Percentiles rank a stretch among this genome's conserved stretches.
Evolutionary conservation across 768 basidiomycete genomes (phyloP).

Genomic region (Agaricus subrufescens): DNA sequence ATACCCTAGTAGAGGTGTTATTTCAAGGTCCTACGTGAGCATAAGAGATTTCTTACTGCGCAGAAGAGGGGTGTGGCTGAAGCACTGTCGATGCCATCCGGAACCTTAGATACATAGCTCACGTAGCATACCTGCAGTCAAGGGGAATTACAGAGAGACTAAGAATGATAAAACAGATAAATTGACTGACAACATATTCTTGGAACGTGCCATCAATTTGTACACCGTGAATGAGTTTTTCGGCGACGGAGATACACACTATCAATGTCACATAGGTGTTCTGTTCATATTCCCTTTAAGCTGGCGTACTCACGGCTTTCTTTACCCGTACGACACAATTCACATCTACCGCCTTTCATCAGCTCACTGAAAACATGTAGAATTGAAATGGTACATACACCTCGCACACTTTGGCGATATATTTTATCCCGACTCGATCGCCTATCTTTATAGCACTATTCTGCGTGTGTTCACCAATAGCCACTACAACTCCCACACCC

Average conservation of each 20-base stretch:
- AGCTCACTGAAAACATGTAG: not conserved
- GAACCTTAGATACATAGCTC: conserved; percentile 74
- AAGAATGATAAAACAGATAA: not conserved
- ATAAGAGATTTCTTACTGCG: conserved; percentile 42
- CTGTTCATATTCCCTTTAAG: no score
- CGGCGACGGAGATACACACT: not conserved
- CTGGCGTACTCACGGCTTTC: conserved; percentile 54
- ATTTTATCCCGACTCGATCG: conserved; percentile 81
- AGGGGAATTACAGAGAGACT: not conserved
- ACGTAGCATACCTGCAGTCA: conserved; percentile 57
- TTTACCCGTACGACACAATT: conserved; percentile 66
- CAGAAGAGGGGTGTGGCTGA: conserved; percentile 75
- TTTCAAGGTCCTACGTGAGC: not conserved
- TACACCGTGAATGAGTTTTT: conserved; percentile 64
- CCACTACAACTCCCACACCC: conserved; percentile 78
- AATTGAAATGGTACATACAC: not conserved
- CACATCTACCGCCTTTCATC: conserved; percentile 58
- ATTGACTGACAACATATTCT: conserved; percentile 51
- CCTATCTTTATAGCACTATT: conserved; percentile 64
- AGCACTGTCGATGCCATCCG: conserved; percentile 57
- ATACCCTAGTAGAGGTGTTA: conserved; percentile 45
- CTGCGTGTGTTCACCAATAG: conserved; percentile 64
- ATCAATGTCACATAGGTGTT: not conserved
- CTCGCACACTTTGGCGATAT: conserved; percentile 55
- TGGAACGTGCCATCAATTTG: conserved; percentile 74